phyloP scores from a whole-genome alignment of 2,329 filamentous ascomycete genomes.

The Monosporascus sp. region DNA sequence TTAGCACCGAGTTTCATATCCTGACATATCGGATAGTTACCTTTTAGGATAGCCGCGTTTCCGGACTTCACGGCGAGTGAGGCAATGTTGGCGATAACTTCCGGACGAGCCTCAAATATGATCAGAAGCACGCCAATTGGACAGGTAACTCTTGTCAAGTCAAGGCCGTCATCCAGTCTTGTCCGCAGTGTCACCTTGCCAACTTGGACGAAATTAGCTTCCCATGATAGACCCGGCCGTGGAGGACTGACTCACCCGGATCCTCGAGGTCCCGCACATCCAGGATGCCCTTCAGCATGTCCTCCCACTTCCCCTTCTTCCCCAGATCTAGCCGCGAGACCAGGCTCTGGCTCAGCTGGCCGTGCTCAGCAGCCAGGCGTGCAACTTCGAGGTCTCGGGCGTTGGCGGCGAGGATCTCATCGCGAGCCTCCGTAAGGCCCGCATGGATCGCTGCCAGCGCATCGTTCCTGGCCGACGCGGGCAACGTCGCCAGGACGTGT shows the following conservation, averaged over 20 bases:
- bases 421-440: constrained; percentile 64
- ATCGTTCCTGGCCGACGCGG: constrained; percentile 70
- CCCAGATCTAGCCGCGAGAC: constrained; percentile 84
- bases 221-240: not conserved
- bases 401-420: constrained; percentile 82
- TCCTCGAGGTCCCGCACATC: constrained; percentile 82
- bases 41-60: constrained; percentile 95
- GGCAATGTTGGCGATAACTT: constrained; percentile 98
- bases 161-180: constrained; percentile 77
- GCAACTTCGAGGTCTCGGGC: constrained; percentile 74
- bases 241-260: constrained; percentile 57
- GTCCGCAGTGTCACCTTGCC: constrained; percentile 81
- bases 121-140: constrained; percentile 97
- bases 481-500: constrained; percentile 74
- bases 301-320: constrained; percentile 87
- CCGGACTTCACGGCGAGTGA: constrained; percentile 94
- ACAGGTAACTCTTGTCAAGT: constrained; percentile 82
- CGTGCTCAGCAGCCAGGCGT: constrained; percentile 65
- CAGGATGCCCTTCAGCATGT: constrained; percentile 93
- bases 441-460: constrained; percentile 79
- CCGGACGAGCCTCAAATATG: constrained; percentile 95
- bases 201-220: constrained; percentile 45
- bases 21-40: constrained; percentile 28
- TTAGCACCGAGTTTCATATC: not conserved
- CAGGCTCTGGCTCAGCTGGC: constrained; percentile 73